phyloP scores from a whole-genome alignment of 192 early-diverging fungal genomes.

The Coemansia nantahalensis region DNA sequence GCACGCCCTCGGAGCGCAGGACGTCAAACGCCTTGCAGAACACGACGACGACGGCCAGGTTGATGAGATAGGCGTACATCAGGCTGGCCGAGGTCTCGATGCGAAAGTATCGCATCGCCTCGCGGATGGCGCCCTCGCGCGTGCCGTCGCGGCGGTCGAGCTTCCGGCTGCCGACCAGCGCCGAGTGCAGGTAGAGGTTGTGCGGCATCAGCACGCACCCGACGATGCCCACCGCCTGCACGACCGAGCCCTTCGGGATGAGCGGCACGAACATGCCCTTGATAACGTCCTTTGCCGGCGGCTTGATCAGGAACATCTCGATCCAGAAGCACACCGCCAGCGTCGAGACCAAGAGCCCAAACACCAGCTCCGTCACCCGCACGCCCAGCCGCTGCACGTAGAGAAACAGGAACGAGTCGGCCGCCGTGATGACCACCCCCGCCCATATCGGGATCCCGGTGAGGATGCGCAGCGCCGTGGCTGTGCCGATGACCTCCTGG shows the following conservation, averaged over 20 bases:
- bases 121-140: slow-evolving; percentile 60
- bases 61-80: slow-evolving; percentile 65
- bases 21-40: slow-evolving; percentile 60
- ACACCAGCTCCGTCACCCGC: slow-evolving; percentile 70
- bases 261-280: slow-evolving; percentile 61
- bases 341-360: slow-evolving; percentile 68
- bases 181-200: slow-evolving; percentile 86
- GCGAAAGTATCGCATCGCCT: slow-evolving; percentile 69
- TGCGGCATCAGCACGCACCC: slow-evolving; percentile 85
- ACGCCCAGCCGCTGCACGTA: slow-evolving; percentile 62
- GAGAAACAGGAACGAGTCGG: slow-evolving; percentile 82
- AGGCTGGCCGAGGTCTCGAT: slow-evolving; percentile 62
- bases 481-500: slow-evolving; percentile 85
- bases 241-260: slow-evolving; percentile 57
- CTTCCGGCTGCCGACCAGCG: slow-evolving; percentile 67
- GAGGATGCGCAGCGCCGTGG: slow-evolving; percentile 81
- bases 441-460: slow-evolving; percentile 67
- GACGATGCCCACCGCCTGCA: slow-evolving; percentile 68
- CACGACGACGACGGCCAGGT: slow-evolving; percentile 69
- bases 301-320: slow-evolving; percentile 64
- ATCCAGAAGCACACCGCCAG: slow-evolving; percentile 78
- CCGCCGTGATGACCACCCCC: slow-evolving; percentile 77
- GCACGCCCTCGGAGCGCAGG: slow-evolving; percentile 49
- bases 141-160: slow-evolving; percentile 45
- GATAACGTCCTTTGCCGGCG: slow-evolving; percentile 53